phyloP scores from a whole-genome alignment of 2,329 filamentous ascomycete species.

The Setomelanomma holmii region DNA sequence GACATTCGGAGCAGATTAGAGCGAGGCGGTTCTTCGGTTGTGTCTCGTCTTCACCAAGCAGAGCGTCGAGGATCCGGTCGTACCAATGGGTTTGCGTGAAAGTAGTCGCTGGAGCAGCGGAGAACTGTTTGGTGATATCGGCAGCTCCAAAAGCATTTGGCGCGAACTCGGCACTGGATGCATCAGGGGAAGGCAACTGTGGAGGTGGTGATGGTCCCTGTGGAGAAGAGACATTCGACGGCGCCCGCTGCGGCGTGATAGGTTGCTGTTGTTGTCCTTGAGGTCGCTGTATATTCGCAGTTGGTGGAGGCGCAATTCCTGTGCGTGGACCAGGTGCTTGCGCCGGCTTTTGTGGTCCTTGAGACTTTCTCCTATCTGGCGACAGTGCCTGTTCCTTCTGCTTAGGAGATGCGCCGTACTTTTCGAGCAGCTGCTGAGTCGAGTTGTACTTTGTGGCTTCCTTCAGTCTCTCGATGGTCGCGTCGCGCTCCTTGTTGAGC shows the following conservation, averaged over 20 bases:
- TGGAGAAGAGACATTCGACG: constrained; percentile 21
- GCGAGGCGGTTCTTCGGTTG: constrained; percentile 88
- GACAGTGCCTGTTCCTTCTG: constrained; percentile 50
- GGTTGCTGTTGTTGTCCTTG: constrained; percentile 32
- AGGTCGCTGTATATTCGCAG: constrained; percentile 66
- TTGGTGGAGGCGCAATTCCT: constrained; percentile 66
- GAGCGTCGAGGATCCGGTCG: constrained; percentile 87
- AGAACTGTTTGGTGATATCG: constrained; percentile 39
- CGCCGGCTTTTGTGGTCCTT: constrained; percentile 38
- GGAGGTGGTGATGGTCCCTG: constrained; percentile 30
- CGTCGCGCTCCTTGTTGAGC: constrained; percentile 78
- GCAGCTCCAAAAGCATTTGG: constrained; percentile 68
- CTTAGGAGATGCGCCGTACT: constrained; percentile 74
- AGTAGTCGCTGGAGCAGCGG: constrained; percentile 45
- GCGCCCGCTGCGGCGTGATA: constrained; percentile 35
- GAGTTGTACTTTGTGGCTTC: constrained; percentile 95
- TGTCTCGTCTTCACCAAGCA: constrained; percentile 94
- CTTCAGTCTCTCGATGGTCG: constrained; percentile 93
- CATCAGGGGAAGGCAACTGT: constrained; percentile 22
- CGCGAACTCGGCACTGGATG: constrained; percentile 69
- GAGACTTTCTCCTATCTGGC: constrained; percentile 34
- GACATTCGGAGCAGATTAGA: constrained; percentile 81
- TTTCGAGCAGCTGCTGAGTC: constrained; percentile 89
- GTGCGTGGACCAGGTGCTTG: constrained; percentile 54
- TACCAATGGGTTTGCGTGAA: constrained; percentile 77